Evolutionary conservation across 2,329 filamentous ascomycete species (phyloP).

Genomic region (Epichloe typhina): DNA sequence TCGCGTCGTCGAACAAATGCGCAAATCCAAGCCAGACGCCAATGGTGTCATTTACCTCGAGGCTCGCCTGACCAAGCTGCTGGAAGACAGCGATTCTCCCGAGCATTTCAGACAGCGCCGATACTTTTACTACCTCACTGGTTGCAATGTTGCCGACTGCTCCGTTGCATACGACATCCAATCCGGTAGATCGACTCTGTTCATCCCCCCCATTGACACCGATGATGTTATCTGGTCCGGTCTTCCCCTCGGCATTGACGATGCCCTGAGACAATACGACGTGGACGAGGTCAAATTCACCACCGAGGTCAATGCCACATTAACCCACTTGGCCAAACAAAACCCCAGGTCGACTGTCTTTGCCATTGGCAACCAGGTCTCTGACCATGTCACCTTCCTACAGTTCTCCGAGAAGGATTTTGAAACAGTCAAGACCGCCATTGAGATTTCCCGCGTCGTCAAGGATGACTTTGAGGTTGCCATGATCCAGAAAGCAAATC

Average conservation of each 20-base stretch:
- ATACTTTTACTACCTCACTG: conserved; percentile 90
- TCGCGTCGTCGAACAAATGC: conserved; percentile 70
- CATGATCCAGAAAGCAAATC: conserved; percentile 59
- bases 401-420: conserved; percentile 54
- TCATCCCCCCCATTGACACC: conserved; percentile 80
- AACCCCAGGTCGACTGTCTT: conserved; percentile 41
- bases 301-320: conserved; percentile 61
- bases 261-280: conserved; percentile 67
- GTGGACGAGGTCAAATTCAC: conserved; percentile 65
- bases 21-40: conserved; percentile 48
- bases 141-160: conserved; percentile 67
- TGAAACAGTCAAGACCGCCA: conserved; percentile 42
- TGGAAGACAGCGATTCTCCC: conserved; percentile 80
- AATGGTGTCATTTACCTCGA: conserved; percentile 76
- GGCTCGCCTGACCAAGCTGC: conserved; percentile 64
- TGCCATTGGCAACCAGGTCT: conserved; percentile 67
- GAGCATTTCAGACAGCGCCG: conserved; percentile 80
- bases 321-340: conserved; percentile 37
- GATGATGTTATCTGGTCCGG: conserved; percentile 90
- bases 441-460: conserved; percentile 54
- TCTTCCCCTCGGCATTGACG: conserved; percentile 61
- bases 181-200: conserved; percentile 63
- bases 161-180: conserved; percentile 70
- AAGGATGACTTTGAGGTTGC: conserved; percentile 67
- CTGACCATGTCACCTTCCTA: conserved; percentile 56